Evolutionary conservation across 345 rosid genomes (phyloP), one percentile per base, ranked within the genome.

Genomic region (Diplotaxis tenuifolia): DNA sequence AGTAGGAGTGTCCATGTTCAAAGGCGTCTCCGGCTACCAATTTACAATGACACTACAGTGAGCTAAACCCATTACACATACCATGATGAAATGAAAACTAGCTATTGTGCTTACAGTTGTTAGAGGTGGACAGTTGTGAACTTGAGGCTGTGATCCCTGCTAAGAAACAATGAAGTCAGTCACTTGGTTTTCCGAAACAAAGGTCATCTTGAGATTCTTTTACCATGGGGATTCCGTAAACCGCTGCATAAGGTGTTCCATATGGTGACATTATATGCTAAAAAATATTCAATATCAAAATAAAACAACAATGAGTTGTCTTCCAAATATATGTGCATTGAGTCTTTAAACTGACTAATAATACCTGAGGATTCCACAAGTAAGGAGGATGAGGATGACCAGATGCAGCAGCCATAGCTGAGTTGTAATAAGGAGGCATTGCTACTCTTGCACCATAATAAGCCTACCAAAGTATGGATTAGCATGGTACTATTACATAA

Each of bases 201-300:
- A 55, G 18, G 50, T 6, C 15, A 15, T 5, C 27, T 23, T 20
- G 7, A 22, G 45, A 54, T 54, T 54, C 29, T 55, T 55, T 42
- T 79, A 88, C 98, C 78, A 89, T 69, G 62, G 90, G 89, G 71
- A 88, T 81, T 3, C 86, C 95, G 7, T 94, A 94, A 61, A 91
- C 80, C 22, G 98, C 85, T 15, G 88, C 91, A 72, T 91, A 94
- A 20, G 91, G 93, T 4, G 84, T 47, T 55, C 91, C 97, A 79
- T 89, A 94, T n/a, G 89, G 92, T 55, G 94, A 66, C 84, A 94
- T 88, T 95, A 94, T 84, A 76, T 85, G 91, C 97, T 93, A 82
- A 62, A 32, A 75, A n/a, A 82, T 25, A 80, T 31, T 67, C 53
- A 73, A 38, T 22, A 61, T 2, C 64, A 50, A 23, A 23, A 23